Evolutionary conservation across 2,329 filamentous ascomycete species (phyloP).

Genomic region (Podosphaera aphanis): DNA sequence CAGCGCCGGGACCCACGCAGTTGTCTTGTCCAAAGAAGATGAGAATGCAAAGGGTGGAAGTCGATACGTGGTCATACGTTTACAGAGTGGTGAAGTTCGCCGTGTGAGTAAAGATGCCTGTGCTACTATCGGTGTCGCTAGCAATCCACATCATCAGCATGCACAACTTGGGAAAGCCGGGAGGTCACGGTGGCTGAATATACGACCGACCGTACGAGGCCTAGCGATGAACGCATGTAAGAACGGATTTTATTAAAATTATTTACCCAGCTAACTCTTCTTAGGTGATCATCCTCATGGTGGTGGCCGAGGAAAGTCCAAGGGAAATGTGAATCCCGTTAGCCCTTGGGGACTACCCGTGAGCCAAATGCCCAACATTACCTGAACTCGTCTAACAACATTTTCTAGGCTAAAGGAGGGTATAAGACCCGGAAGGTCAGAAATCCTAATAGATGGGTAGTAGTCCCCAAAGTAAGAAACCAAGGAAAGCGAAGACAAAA

Average conservation of each 20-base stretch:
- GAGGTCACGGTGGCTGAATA: conserved; percentile 78
- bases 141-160: conserved; percentile 82
- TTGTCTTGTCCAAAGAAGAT: conserved; percentile 74
- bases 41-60: conserved; percentile 39
- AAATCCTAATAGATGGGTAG: conserved; percentile 82
- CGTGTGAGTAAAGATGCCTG: conserved; percentile 80
- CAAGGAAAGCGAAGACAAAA: conserved; percentile 68
- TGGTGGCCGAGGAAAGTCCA: conserved; percentile 96
- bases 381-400: conserved; percentile 12
- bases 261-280: conserved; percentile 10
- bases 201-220: conserved; percentile 86
- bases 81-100: conserved; percentile 84
- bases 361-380: conserved; percentile 19
- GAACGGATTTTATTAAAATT: no score
- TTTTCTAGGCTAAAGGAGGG: conserved; percentile 51
- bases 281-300: conserved; percentile 90
- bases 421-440: conserved; percentile 80
- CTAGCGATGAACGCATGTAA: conserved; percentile 90
- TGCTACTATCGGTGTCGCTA: conserved; percentile 80
- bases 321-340: conserved; percentile 87
- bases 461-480: conserved; percentile 63
- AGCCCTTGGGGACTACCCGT: conserved; percentile 93
- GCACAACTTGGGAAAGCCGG: conserved; percentile 85
- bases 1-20: conserved; percentile 78
- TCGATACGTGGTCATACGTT: conserved; percentile 57